Evolutionary conservation across 2,329 filamentous ascomycete genomes (phyloP), one percentile per base, ranked within the genome.

Genomic region (Achaetomium macrosporum): DNA sequence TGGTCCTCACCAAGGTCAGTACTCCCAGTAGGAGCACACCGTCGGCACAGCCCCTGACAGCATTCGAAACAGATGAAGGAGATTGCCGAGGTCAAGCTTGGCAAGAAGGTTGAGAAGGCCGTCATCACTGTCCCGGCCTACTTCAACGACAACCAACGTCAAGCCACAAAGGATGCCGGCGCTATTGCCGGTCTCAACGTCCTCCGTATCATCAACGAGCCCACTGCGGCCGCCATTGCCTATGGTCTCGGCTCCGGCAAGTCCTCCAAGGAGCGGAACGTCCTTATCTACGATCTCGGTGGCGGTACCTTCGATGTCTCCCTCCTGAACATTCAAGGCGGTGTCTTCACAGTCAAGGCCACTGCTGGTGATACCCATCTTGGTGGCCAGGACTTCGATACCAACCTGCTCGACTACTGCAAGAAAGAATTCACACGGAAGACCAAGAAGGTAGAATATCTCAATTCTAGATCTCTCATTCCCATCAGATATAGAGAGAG

Each of bases 221-320:
- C 93, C 57, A 99, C 93, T 60, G 93, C 93, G 64, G 93, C 93
- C 59, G 93, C 93, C 66, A 97, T 97, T 68, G 93, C 93, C 66
- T 99, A 99, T 75, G 93, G 93, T 83, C 88, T 99, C 58, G 91
- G 91, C 69, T 81, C 89, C 64, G 90, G 90, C 78, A 96, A 95
- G 82, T 88, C 89, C 50, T 88, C 88, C 73, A 96, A 96, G 83
- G 93, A 97, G 83, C 90, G 93, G 70, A 96, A 97, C 73, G 92
- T 99, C 69, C 83, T 99, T 64, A 97, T 99, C 80, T 99, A 97
- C 82, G 93, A 99, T 85, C 86, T 99, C 60, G 93, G 93, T 83
- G 93, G 93, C 83, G 93, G 93, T 83, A 99, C 93, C 73, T 99
- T 99, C 77, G 93, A 99, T 96, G 93, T 99, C 29, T 97, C 93